phyloP scores from a whole-genome alignment of 345 rosid genomes.

The Hypericum perforatum region DNA sequence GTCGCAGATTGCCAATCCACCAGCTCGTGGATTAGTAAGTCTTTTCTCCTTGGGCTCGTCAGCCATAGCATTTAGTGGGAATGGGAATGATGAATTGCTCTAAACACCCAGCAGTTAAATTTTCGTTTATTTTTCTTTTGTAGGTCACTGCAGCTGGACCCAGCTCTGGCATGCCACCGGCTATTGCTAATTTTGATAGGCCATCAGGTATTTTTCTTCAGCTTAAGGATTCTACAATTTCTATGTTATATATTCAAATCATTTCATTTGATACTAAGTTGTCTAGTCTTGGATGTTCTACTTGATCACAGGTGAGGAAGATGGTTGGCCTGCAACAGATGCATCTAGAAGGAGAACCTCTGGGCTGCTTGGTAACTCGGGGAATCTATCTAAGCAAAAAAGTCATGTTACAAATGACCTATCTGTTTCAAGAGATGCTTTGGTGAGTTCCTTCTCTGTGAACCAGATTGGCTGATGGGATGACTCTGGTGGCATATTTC shows the following conservation, averaged over 20 bases:
- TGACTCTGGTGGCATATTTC: too few relatives aligned
- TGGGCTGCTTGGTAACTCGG: slow-evolving; percentile 38
- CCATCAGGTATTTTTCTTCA: slow-evolving; percentile 39
- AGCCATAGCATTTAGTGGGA: background rate
- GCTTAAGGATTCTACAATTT: too few relatives aligned
- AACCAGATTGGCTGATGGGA: too few relatives aligned
- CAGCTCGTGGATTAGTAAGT: slow-evolving; percentile 52
- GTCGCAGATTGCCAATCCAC: slow-evolving; percentile 58
- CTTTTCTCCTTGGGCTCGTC: slow-evolving; percentile 4
- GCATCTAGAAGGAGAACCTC: slow-evolving; percentile 37
- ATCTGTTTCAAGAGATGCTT: slow-evolving; percentile 38
- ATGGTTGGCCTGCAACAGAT: slow-evolving; percentile 38
- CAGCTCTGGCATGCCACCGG: slow-evolving; percentile 56
- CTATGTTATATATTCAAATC: background rate
- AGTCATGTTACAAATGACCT: slow-evolving; percentile 39
- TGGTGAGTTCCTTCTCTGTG: slow-evolving; percentile 9
- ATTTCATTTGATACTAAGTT: too few relatives aligned
- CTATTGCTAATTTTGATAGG: slow-evolving; percentile 47
- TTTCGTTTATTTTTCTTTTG: slow-evolving; percentile 4
- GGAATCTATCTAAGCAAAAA: slow-evolving; percentile 37
- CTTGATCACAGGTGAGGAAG: slow-evolving; percentile 18
- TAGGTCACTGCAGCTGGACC: slow-evolving; percentile 77
- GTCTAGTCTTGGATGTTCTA: too few relatives aligned
- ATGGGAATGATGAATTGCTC: too few relatives aligned
- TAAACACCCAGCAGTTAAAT: background rate